Percentiles rank a stretch among this genome's conserved stretches.
Conservation (phyloP, 768 basidiomycete species). For the Russula emetica region DNA sequence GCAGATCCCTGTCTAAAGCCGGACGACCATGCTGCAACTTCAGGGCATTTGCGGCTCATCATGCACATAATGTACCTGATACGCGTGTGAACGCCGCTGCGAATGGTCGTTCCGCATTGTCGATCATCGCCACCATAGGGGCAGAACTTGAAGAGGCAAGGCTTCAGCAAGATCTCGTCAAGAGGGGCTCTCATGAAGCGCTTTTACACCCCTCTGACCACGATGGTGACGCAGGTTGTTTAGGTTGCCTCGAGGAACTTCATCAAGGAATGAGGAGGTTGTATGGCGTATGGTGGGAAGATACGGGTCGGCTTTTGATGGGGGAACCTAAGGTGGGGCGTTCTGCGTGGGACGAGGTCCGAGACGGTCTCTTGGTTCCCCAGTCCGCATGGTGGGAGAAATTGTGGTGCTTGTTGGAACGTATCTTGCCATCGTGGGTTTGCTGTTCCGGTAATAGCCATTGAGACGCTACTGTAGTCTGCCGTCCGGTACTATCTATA, state of each 20-base stretch:
- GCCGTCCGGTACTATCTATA: background rate
- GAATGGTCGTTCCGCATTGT: conserved; percentile 15
- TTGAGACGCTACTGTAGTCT: background rate
- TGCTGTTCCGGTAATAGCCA: background rate
- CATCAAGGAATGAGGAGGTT: conserved; percentile 22
- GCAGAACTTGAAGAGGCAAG: conserved; percentile 8
- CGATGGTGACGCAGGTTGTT: conserved; percentile 4
- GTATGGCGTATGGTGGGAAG: conserved; percentile 24
- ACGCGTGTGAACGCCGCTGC: background rate
- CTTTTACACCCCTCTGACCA: background rate
- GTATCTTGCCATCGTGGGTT: background rate
- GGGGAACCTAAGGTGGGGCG: conserved; percentile 4
- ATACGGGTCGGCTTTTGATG: conserved; percentile 21
- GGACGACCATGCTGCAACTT: conserved; percentile 25
- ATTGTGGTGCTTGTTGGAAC: background rate
- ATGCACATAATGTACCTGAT: background rate
- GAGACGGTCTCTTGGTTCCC: background rate
- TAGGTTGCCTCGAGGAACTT: conserved; percentile 19
- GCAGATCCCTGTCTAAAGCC: conserved; percentile 14
- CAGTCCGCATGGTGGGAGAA: background rate
- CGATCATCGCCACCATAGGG: conserved; percentile 20
- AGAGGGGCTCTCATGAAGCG: background rate
- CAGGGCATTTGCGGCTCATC: conserved; percentile 5
- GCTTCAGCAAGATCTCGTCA: background rate
- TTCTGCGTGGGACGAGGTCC: conserved; percentile 19